A percentile compares a stretch with the other conserved stretches of the same genome.
Evolutionary conservation across 768 basidiomycete genomes (phyloP).

Genomic region (Melanogaster broomeanus): DNA sequence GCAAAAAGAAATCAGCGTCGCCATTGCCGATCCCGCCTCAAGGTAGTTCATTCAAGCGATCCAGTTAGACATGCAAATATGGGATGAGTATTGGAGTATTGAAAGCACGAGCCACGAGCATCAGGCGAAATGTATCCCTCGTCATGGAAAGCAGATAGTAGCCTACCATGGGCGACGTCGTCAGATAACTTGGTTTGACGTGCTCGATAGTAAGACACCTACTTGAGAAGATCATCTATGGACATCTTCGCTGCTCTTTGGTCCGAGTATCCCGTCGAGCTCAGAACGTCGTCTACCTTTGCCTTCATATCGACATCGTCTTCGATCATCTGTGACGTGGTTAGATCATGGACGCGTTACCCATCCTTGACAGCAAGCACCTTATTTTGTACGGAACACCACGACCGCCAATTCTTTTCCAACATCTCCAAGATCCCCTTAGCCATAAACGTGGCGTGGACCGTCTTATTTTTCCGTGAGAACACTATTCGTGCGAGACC

Average conservation of each 20-base stretch:
- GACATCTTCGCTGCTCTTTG: slow-evolving; percentile 91
- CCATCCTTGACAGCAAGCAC: slow-evolving; percentile 30
- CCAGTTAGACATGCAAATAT: too few relatives aligned
- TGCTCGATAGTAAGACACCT: slow-evolving; percentile 24
- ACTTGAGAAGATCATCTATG: slow-evolving; percentile 90
- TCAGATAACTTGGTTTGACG: not conserved
- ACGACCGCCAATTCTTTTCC: slow-evolving; percentile 91
- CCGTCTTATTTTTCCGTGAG: slow-evolving; percentile 84
- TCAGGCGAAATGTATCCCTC: slow-evolving; percentile 73
- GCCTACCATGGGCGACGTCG: slow-evolving; percentile 38
- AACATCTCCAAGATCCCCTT: slow-evolving; percentile 95
- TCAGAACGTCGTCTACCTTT: slow-evolving; percentile 72
- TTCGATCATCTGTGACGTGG: slow-evolving; percentile 55
- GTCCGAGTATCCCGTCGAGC: slow-evolving; percentile 71
- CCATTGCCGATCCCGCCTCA: too few relatives aligned
- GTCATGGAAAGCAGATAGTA: slow-evolving; percentile 74
- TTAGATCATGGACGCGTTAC: not conserved
- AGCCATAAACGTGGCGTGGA: slow-evolving; percentile 88
- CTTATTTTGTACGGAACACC: slow-evolving; percentile 80
- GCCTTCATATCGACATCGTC: slow-evolving; percentile 69
- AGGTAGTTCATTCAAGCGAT: too few relatives aligned
- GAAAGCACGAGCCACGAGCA: not conserved
- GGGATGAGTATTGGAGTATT: too few relatives aligned
- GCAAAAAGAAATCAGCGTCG: too few relatives aligned
- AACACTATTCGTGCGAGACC: slow-evolving; percentile 92